Evolutionary conservation across 169 alveolate genomes (phyloP).

Genomic region (Plasmodium malariae): DNA sequence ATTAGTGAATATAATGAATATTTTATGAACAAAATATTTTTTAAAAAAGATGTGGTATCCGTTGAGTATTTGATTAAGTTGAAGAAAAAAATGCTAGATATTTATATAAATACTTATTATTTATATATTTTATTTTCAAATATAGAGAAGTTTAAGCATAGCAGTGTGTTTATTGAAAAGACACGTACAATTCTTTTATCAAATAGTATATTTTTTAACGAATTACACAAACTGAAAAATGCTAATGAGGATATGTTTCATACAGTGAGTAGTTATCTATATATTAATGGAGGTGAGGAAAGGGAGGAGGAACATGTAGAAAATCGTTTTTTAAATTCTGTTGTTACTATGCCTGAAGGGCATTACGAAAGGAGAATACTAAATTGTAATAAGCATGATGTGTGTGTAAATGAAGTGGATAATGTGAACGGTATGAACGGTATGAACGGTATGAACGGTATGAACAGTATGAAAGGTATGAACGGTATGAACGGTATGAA

Average conservation of each 20-base stretch:
- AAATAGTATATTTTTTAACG: slow-evolving; percentile 17
- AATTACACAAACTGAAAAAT: slow-evolving; percentile 8
- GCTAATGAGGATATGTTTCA: neutral
- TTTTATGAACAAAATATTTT: slow-evolving; percentile 6
- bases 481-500: too few species aligned
- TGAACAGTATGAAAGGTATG: too few species aligned
- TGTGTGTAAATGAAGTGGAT: neutral
- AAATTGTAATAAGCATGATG: neutral
- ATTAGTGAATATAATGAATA: slow-evolving; percentile 13
- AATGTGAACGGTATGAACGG: too few species aligned
- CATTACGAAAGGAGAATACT: neutral
- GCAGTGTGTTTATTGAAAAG: slow-evolving; percentile 1
- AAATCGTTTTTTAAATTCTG: slow-evolving; percentile 7
- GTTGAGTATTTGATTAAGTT: neutral
- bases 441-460: too few species aligned
- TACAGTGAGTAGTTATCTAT: slow-evolving; percentile 4
- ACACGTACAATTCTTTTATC: slow-evolving; percentile 1
- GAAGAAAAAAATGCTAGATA: slow-evolving; percentile 25
- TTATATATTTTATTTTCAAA: slow-evolving; percentile 48
- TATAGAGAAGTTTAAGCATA: slow-evolving; percentile 24
- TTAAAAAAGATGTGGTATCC: neutral
- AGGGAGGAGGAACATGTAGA: too few species aligned
- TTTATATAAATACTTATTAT: slow-evolving; percentile 47
- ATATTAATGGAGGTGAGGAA: neutral
- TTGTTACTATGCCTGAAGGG: neutral